phyloP scores from a whole-genome alignment of 2,329 filamentous ascomycete species.

The Phyllosticta paracitricarpa region DNA sequence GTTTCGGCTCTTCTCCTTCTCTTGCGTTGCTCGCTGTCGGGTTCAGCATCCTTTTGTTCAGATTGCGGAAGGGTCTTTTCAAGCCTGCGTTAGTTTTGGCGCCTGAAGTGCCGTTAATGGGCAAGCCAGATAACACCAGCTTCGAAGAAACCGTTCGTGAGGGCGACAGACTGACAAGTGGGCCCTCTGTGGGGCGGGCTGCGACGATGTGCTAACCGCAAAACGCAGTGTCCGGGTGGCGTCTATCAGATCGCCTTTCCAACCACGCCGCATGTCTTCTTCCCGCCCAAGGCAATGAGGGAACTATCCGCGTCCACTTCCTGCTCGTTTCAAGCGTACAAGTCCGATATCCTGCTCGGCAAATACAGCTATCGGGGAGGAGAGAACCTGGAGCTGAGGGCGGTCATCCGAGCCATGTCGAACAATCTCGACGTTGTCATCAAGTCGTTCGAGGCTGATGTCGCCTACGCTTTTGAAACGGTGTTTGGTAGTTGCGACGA shows the following conservation, averaged over 20 bases:
- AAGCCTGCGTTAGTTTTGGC: background rate
- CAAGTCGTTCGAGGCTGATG: background rate
- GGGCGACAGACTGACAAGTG: background rate
- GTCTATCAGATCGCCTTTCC: background rate
- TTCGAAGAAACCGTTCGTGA: background rate
- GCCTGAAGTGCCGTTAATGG: background rate
- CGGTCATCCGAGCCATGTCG: background rate
- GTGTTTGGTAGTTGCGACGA: background rate
- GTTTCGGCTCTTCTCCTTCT: too few relatives aligned
- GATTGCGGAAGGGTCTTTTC: background rate
- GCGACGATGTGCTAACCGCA: background rate
- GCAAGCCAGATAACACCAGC: background rate
- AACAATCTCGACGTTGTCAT: background rate
- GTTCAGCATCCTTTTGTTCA: background rate
- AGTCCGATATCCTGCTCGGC: background rate
- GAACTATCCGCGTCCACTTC: background rate
- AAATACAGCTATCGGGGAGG: background rate
- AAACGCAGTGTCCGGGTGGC: background rate
- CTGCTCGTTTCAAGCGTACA: background rate
- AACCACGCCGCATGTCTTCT: background rate
- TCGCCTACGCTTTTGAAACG: background rate
- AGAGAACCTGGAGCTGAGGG: background rate
- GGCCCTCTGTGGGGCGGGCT: background rate
- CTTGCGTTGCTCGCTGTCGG: too few relatives aligned
- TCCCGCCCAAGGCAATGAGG: background rate